Base-by-base conservation (phyloP, 2,329 filamentous ascomycete genomes). In the Myriosclerotinia duriaeana region DNA sequence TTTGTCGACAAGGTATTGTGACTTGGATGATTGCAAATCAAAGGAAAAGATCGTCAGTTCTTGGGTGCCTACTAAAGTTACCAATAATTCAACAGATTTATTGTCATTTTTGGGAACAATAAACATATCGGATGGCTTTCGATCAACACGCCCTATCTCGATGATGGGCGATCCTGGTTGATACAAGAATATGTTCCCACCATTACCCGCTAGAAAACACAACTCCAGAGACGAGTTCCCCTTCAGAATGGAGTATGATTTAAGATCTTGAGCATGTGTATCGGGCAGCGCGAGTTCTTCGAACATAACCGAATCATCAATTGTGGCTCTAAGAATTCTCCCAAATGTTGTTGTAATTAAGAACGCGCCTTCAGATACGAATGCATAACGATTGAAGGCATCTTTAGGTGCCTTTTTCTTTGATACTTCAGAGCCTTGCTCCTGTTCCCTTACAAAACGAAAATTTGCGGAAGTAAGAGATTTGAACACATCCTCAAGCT, bases 271-370 rank as follows among this genome's bases (percentile, higher is more conserved):
- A 15, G 74, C 53, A 17, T 77, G 70, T 22, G 61, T 55, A n/a
- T 69, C 65, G 34, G 74, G 72, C n/a, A 76, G 64, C 0, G 26
- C 20, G 1, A 80, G 44, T 22, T 78, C 71, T n/a, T 67, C 70
- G 66, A 76, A 78, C 14, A 40, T 36, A 3, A 72, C 40, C 38
- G 52, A 14, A n/a, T 53, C n/a, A 6, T 59, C 59, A 20, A 74
- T 68, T 0, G 76, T 73, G 1, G 81, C 82, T 0, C 84, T 69
- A 5, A 89, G 78, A 0, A 91, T 74, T 22, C 83, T 81, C 0
- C 90, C 90, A 46, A 84, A 83, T 0, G 83, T 87, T 0, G 87
- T 89, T 0, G 82, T 83, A 4, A 85, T 79, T 22, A 92, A 75
- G 3, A 91, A 73, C 1, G 78, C 76, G 4, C 80, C 75, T 3